phyloP scores from a whole-genome alignment of 2,329 filamentous ascomycete genomes.

The Stachybotrys elegans region DNA sequence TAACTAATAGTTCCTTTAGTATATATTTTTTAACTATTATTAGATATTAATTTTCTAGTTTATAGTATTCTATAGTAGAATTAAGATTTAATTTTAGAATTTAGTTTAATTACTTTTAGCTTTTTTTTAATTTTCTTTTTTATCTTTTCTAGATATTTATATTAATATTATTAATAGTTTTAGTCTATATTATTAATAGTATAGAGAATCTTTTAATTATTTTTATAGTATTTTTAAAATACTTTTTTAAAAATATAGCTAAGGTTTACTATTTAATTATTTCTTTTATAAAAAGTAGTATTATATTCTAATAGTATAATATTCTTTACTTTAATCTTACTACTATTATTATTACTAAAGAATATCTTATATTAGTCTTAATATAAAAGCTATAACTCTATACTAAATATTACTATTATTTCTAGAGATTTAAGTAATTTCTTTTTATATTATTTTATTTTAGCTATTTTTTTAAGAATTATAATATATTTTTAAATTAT shows the following conservation, averaged over 20 bases:
- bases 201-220: neutral
- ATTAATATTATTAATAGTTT: conserved; percentile 1
- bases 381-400: neutral
- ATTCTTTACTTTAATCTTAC: conserved; percentile 3
- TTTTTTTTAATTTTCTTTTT: neutral
- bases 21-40: neutral
- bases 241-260: neutral
- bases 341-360: conserved; percentile 4
- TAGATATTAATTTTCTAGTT: neutral
- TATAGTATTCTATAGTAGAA: neutral
- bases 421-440: neutral
- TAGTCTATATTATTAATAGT: conserved; percentile 1
- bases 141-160: neutral
- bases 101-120: neutral
- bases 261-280: neutral
- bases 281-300: neutral
- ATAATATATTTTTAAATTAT: neutral
- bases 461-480: neutral
- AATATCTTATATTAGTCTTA: neutral
- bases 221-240: neutral
- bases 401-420: neutral
- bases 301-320: neutral
- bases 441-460: neutral
- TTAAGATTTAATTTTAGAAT: neutral
- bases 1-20: neutral